Evolutionary conservation across 2,329 filamentous ascomycete species (phyloP).

Genomic region (Penicillium hordei): DNA sequence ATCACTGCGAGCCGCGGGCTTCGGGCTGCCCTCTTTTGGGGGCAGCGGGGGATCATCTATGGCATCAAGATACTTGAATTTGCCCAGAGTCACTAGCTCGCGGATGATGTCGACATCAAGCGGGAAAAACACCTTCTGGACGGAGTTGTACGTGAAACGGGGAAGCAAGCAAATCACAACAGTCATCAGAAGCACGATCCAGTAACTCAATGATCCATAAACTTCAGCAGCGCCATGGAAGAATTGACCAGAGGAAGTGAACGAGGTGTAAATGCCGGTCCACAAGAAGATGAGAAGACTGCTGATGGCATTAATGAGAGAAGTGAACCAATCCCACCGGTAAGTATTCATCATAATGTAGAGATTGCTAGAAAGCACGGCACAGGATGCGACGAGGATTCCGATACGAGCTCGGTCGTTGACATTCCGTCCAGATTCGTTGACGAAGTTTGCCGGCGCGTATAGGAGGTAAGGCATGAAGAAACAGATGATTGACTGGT

Average conservation of each 20-base stretch:
- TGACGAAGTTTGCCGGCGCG: slow-evolving; percentile 65
- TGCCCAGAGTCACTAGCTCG: slow-evolving; percentile 81
- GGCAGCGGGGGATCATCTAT: slow-evolving; percentile 48
- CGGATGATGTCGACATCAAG: slow-evolving; percentile 94
- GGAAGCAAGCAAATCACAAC: slow-evolving; percentile 81
- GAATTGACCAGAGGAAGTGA: slow-evolving; percentile 61
- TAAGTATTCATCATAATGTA: slow-evolving; percentile 97
- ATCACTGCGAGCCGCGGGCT: slow-evolving; percentile 42
- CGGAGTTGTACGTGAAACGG: slow-evolving; percentile 78
- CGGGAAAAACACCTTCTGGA: slow-evolving; percentile 93
- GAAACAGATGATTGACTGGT: slow-evolving; percentile 91
- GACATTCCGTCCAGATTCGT: slow-evolving; percentile 70
- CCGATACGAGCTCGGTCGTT: slow-evolving; percentile 82
- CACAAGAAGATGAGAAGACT: slow-evolving; percentile 89
- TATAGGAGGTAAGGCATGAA: slow-evolving; percentile 89
- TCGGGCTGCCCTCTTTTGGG: slow-evolving; percentile 40
- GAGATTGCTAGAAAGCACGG: slow-evolving; percentile 83
- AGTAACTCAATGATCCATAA: slow-evolving; percentile 80
- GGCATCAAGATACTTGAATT: slow-evolving; percentile 71
- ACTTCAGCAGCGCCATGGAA: slow-evolving; percentile 77
- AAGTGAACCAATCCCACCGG: slow-evolving; percentile 95
- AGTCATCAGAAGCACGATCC: slow-evolving; percentile 77
- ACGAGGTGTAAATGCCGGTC: slow-evolving; percentile 82
- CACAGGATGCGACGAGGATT: slow-evolving; percentile 78
- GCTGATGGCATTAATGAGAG: slow-evolving; percentile 78